These are phyloP conservation scores for Aspergillus udagawae DNA, from an alignment of 2,329 filamentous ascomycete species.

Conservation along the genomic window DNA sequence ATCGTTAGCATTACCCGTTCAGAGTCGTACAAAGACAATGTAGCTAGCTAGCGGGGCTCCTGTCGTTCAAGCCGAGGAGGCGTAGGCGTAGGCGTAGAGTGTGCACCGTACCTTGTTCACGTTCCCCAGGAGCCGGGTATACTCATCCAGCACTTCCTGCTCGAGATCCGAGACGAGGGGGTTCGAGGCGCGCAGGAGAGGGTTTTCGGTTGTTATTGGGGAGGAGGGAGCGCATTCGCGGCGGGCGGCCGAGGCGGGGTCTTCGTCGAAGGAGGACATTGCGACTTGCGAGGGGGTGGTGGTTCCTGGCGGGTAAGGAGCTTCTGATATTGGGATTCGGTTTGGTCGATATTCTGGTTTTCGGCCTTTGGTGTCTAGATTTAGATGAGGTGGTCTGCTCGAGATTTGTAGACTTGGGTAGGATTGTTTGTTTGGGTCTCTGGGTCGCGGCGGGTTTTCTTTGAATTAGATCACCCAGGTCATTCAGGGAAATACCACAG, in stretches of 20 bases:
- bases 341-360: neutral
- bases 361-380: neutral
- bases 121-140: conserved; percentile 79
- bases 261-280: conserved; percentile 1
- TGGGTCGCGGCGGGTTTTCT: neutral
- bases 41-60: neutral
- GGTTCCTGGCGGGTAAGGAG: neutral
- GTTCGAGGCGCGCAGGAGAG: conserved; percentile 35
- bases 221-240: conserved; percentile 14
- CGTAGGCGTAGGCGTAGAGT: neutral
- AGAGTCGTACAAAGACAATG: neutral
- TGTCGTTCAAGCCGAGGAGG: too few species aligned
- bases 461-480: neutral
- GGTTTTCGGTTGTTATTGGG: conserved; percentile 24
- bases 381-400: neutral
- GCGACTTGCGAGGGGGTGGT: neutral
- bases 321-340: neutral
- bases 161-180: conserved; percentile 67
- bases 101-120: conserved; percentile 69
- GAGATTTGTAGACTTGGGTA: neutral
- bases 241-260: conserved; percentile 2
- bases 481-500: neutral
- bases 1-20: neutral
- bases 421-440: neutral
- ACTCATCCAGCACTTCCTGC: conserved; percentile 93